Evolutionary conservation across 1,139 yeast species (phyloP), one percentile per base, ranked within the genome.

Genomic region (Suhomyces panamericanus): DNA sequence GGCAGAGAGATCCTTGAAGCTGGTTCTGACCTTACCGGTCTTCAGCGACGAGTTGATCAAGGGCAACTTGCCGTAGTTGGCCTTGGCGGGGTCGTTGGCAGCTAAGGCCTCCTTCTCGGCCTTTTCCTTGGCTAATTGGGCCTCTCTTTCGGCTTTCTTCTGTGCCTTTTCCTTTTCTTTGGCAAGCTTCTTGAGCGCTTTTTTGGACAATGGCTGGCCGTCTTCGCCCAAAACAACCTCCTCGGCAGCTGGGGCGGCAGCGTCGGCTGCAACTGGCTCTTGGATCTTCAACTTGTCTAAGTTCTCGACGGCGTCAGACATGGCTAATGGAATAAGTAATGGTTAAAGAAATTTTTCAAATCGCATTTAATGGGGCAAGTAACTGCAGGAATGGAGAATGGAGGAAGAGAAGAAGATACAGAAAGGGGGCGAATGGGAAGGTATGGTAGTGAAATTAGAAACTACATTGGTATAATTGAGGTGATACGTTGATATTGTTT

Each of bases 201-300:
- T 93, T 70, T 93, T 93, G 50, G 97, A 88, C 58, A 93, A 75
- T 42, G 99, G 99, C 70, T 83, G 87, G 35, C 99, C 99, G 66
- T 93, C 97, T 67, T 80, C 85, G 27, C 87, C 86, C 48, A 80
- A 67, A 39, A 76, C 57, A n/a, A 70, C 75, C 43, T 62, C 65
- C 40, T 56, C 69, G 22, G 60, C 55, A 14, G 43, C 48, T 7
- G 60, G 54, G 26, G 62, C 58, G 4, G 16, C 36, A 9, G 52
- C 49, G 16, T 39, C 42, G 15, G 48, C 16, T 14, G 38, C 46
- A 22, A 54, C 54, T 13, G 53, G 35, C 35, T 61, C 69, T 33
- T 63, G 46, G 37, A 69, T 56, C 35, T 62, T 61, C 49, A 73
- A 64, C 47, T 66, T 57, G 52, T 70, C 64, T 51, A 69, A 57